Evolutionary conservation across 495 filamentous ascomycete species (phyloP).

Genomic region (Xylaria sp.): DNA sequence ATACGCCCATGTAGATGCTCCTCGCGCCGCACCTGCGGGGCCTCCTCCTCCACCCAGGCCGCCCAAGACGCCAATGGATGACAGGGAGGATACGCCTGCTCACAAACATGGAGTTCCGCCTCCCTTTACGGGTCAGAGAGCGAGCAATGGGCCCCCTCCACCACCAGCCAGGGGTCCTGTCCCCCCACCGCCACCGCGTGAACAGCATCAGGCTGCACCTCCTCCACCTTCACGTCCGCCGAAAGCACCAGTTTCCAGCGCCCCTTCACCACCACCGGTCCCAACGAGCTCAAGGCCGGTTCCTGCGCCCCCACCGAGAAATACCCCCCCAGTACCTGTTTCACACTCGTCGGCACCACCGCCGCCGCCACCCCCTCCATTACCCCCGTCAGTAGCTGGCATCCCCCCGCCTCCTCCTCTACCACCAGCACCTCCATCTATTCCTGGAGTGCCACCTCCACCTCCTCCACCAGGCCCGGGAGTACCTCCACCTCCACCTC

Average conservation of each 20-base stretch:
- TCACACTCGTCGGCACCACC: slow-evolving; percentile 48
- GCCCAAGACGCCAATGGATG: slow-evolving; percentile 84
- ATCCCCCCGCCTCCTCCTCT: slow-evolving; percentile 44
- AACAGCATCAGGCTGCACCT: slow-evolving; percentile 51
- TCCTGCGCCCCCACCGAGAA: slow-evolving; percentile 46
- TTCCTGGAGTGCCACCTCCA: slow-evolving; percentile 39
- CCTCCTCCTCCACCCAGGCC: slow-evolving; percentile 87
- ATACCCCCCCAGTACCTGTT: slow-evolving; percentile 46
- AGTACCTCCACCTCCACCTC: slow-evolving; percentile 55
- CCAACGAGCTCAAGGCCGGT: slow-evolving; percentile 35
- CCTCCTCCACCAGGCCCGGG: slow-evolving; percentile 41
- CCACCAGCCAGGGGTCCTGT: slow-evolving; percentile 73
- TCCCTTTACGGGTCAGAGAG: slow-evolving; percentile 73
- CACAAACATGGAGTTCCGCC: slow-evolving; percentile 81
- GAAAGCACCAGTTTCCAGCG: slow-evolving; percentile 65
- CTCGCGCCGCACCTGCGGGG: slow-evolving; percentile 64
- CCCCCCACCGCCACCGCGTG: slow-evolving; percentile 70
- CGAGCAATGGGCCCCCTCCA: slow-evolving; percentile 68
- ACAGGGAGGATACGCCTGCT: slow-evolving; percentile 52
- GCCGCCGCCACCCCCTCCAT: slow-evolving; percentile 48
- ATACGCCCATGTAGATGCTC: slow-evolving; percentile 66
- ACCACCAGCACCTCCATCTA: slow-evolving; percentile 45
- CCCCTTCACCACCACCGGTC: slow-evolving; percentile 65
- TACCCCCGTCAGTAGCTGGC: slow-evolving; percentile 29
- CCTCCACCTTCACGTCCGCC: slow-evolving; percentile 62